Evolutionary conservation across 2,329 filamentous ascomycete species (phyloP).

Genomic region (Penicillium sp.): DNA sequence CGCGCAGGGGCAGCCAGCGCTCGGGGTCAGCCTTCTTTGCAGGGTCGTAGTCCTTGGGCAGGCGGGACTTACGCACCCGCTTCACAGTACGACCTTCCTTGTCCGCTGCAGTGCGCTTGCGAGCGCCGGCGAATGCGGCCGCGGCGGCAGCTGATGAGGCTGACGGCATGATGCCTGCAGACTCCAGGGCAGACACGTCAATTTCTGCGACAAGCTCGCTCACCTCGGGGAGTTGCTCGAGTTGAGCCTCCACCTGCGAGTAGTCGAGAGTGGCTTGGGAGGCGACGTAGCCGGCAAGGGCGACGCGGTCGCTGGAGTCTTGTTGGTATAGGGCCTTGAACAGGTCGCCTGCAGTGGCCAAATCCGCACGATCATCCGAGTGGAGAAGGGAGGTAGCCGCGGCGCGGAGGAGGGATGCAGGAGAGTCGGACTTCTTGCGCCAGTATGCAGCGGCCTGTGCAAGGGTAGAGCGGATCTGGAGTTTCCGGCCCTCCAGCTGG

Average conservation of each 20-base stretch:
- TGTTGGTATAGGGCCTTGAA: conserved; percentile 71
- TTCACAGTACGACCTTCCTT: conserved; percentile 39
- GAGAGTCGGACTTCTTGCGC: conserved; percentile 62
- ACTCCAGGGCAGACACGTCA: conserved; percentile 48
- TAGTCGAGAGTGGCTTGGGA: conserved; percentile 63
- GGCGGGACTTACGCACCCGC: conserved; percentile 48
- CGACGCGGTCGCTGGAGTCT: conserved; percentile 65
- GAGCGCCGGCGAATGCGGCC: conserved; percentile 36
- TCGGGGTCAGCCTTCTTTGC: conserved; percentile 84
- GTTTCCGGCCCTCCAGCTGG: conserved; percentile 70
- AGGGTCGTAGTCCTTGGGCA: conserved; percentile 61
- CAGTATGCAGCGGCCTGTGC: conserved; percentile 80
- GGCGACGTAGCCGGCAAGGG: conserved; percentile 82
- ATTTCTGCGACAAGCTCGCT: conserved; percentile 46
- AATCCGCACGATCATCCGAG: conserved; percentile 69
- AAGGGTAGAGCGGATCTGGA: conserved; percentile 71
- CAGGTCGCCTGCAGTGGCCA: conserved; percentile 71
- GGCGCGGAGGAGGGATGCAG: conserved; percentile 72
- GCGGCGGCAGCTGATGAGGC: conserved; percentile 33
- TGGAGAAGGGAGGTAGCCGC: conserved; percentile 81
- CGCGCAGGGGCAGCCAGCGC: conserved; percentile 87
- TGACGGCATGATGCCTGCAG: conserved; percentile 45
- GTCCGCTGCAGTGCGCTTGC: conserved; percentile 43
- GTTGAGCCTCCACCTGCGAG: conserved; percentile 35
- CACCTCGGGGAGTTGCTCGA: conserved; percentile 42